phyloP scores from a whole-genome alignment of 768 basidiomycete species.

The Omphalotus guepiniiformis region DNA sequence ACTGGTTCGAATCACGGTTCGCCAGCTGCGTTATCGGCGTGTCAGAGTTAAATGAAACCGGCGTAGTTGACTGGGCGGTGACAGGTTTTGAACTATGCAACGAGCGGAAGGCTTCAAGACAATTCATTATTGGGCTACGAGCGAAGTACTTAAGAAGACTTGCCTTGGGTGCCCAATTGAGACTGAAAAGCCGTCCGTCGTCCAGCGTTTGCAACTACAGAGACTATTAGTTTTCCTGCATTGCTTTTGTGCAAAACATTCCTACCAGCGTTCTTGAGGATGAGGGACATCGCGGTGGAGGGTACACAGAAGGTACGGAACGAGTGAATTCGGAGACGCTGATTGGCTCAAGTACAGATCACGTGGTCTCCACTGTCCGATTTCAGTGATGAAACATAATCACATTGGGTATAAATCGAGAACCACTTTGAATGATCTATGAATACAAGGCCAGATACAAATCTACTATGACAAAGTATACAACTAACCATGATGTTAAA shows the following conservation, averaged over 20 bases:
- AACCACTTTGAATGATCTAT: too few relatives aligned
- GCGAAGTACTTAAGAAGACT: constrained; percentile 6
- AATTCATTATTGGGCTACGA: constrained; percentile 12
- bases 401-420: too few relatives aligned
- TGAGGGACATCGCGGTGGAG: constrained; percentile 45
- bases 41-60: constrained; percentile 34
- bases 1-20: constrained; percentile 75
- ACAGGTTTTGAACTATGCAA: constrained; percentile 50
- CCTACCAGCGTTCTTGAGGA: constrained; percentile 32
- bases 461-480: too few relatives aligned
- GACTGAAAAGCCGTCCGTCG: constrained; percentile 45
- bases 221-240: constrained; percentile 7
- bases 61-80: constrained; percentile 33
- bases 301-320: constrained; percentile 16
- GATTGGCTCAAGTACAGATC: not conserved
- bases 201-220: constrained; percentile 32
- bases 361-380: not conserved
- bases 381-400: not conserved
- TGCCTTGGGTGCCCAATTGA: constrained; percentile 40
- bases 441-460: too few relatives aligned
- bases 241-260: not conserved
- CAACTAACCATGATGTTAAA: too few relatives aligned
- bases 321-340: not conserved
- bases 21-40: constrained; percentile 71
- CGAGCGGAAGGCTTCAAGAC: constrained; percentile 43